Evolutionary conservation across 2,329 filamentous ascomycete species (phyloP).

Genomic region (Trichoderma pleuroti): DNA sequence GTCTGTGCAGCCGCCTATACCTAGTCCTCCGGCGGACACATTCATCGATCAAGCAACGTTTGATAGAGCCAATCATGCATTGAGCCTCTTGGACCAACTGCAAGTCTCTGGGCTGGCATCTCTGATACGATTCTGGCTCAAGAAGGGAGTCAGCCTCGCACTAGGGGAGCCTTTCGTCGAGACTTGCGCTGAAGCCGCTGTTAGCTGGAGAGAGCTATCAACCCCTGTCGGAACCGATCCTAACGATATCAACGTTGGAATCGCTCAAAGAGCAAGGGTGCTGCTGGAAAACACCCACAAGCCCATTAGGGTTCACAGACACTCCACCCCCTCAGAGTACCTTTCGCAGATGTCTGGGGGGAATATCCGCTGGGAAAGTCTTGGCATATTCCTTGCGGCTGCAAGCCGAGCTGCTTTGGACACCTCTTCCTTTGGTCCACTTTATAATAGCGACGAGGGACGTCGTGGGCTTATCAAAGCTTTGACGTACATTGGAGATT

Average conservation of each 20-base stretch:
- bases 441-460: conserved; percentile 12
- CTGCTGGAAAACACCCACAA: conserved; percentile 4
- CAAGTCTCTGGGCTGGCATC: conserved; percentile 2
- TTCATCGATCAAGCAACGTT: conserved; percentile 11
- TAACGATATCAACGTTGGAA: background rate
- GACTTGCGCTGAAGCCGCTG: background rate
- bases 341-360: conserved; percentile 6
- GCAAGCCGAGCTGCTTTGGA: conserved; percentile 9
- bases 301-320: background rate
- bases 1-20: background rate
- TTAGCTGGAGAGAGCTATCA: conserved; percentile 5
- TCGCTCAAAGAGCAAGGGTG: background rate
- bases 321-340: conserved; percentile 1
- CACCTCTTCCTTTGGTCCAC: conserved; percentile 6
- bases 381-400: conserved; percentile 9
- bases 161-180: conserved; percentile 3
- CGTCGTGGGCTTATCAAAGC: conserved; percentile 8
- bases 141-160: conserved; percentile 8
- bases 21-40: background rate
- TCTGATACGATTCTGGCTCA: conserved; percentile 11
- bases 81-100: conserved; percentile 5
- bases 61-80: conserved; percentile 6
- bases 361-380: conserved; percentile 8
- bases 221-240: background rate
- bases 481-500: conserved; percentile 11